Percentiles rank a stretch among this genome's conserved stretches.
Conservation (phyloP, 1,139 yeast species). For the Magnusiomyces tetraspermus region DNA sequence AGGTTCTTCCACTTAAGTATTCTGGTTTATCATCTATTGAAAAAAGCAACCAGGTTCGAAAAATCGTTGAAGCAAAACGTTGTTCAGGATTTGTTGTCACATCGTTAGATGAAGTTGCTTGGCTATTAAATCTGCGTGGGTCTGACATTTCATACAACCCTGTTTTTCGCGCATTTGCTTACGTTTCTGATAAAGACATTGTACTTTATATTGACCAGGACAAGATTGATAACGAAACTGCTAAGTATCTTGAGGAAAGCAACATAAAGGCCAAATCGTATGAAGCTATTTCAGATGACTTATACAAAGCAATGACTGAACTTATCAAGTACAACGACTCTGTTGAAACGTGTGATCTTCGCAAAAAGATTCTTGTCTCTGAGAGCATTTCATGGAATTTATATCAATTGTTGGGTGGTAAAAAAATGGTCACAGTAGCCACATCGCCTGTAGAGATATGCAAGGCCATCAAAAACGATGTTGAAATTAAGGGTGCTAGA, state of each 20-base stretch:
- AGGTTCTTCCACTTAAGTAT: conserved; percentile 27
- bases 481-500: conserved; percentile 68
- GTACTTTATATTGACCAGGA: conserved; percentile 62
- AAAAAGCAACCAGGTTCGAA: conserved; percentile 40
- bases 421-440: conserved; percentile 37
- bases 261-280: conserved; percentile 31
- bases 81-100: conserved; percentile 47
- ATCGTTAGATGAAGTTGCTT: conserved; percentile 84
- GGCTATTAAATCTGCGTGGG: conserved; percentile 86
- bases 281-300: conserved; percentile 29
- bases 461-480: conserved; percentile 67
- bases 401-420: conserved; percentile 43
- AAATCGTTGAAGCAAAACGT: conserved; percentile 37
- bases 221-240: conserved; percentile 42
- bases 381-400: conserved; percentile 75
- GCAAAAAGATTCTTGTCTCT: conserved; percentile 47
- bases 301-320: conserved; percentile 30
- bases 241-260: conserved; percentile 22
- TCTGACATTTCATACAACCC: conserved; percentile 82
- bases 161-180: conserved; percentile 73
- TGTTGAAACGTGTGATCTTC: conserved; percentile 10
- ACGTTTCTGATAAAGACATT: conserved; percentile 52
- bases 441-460: conserved; percentile 55
- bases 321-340: conserved; percentile 23
- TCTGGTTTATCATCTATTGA: conserved; percentile 37